Base-by-base conservation (phyloP, 495 filamentous ascomycete genomes). In the Echria macrotheca region DNA sequence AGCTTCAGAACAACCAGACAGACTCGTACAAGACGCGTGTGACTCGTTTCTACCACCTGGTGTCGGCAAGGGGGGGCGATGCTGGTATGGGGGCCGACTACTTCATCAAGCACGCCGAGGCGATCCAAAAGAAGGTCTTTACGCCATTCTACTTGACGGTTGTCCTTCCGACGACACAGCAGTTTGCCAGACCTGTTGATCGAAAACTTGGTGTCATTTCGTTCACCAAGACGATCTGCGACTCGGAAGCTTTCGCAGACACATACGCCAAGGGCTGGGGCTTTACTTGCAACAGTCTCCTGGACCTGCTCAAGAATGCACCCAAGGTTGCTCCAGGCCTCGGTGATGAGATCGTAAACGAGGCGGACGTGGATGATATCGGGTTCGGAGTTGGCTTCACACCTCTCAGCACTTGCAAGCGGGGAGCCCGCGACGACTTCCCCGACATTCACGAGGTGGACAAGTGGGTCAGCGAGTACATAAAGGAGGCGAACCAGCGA, bases 341-440 rank as follows among this genome's bases (percentile, higher is more conserved):
- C 6, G 77, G 79, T 39, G 90, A 95, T 50, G 89, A 94, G 46
- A 61, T 84, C 18, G 81, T 91, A 54, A 74, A 78, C 12, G 90
- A 95, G 58, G 82, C 85, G 8, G 93, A 97, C 56, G 84, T 93
- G 37, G 93, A 98, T 54, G 91, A 98, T 63, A 80, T 95, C 60
- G 82, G 86, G 42, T 99, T 97, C 57, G 94, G 91, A 9, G 81
- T 95, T 35, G 89, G 89, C 1, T 99, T 94, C 68, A 96, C 93
- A 1, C 79, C 85, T 32, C 75, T 99, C 47, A 91, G 87, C 63
- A 96, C 93, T 1, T 89, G 91, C 66, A 86, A 84, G 63, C 78
- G 80, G 42, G 55, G 65, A 0, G 52, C 74, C 7, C 74, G 72
- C 46, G 91, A 95, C 60, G 82, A 85, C 15, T 95, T 83, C 77